Evolutionary conservation across 2,329 filamentous ascomycete species (phyloP).

Genomic region (Juglanconis oblonga): DNA sequence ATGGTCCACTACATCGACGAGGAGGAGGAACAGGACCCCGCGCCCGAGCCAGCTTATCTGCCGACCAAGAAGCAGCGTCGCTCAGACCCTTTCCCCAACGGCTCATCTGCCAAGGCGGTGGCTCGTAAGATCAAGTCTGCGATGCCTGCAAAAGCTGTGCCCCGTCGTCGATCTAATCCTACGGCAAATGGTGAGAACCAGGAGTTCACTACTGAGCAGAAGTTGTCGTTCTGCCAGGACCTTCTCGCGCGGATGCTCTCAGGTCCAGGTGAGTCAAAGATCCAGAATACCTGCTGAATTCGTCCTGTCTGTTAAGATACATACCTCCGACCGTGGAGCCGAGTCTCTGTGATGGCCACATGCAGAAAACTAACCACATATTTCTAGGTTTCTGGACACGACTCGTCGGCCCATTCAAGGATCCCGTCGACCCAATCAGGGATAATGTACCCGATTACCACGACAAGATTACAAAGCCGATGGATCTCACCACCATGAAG

Average conservation of each 20-base stretch:
- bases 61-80: constrained; percentile 42
- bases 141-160: constrained; percentile 25
- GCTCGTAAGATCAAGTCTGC: constrained; percentile 7
- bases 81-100: constrained; percentile 30
- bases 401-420: constrained; percentile 60
- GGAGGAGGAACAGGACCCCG: constrained; percentile 33
- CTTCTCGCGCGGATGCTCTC: constrained; percentile 59
- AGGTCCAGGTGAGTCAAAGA: constrained; percentile 48
- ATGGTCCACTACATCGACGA: constrained; percentile 49
- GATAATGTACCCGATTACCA: constrained; percentile 62
- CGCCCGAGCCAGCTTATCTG: constrained; percentile 28
- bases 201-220: constrained; percentile 38
- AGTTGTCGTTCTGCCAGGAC: constrained; percentile 57
- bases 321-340: neutral
- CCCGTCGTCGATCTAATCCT: constrained; percentile 29
- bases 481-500: constrained; percentile 62
- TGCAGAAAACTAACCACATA: neutral
- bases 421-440: constrained; percentile 54
- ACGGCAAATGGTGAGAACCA: constrained; percentile 24
- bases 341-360: too few species aligned
- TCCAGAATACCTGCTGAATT: neutral
- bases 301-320: neutral
- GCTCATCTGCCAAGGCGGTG: constrained; percentile 19
- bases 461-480: constrained; percentile 57
- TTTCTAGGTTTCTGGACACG: constrained; percentile 61